Base-by-base conservation (phyloP, 257 asterid species). In the Salvia rosmarinus region DNA sequence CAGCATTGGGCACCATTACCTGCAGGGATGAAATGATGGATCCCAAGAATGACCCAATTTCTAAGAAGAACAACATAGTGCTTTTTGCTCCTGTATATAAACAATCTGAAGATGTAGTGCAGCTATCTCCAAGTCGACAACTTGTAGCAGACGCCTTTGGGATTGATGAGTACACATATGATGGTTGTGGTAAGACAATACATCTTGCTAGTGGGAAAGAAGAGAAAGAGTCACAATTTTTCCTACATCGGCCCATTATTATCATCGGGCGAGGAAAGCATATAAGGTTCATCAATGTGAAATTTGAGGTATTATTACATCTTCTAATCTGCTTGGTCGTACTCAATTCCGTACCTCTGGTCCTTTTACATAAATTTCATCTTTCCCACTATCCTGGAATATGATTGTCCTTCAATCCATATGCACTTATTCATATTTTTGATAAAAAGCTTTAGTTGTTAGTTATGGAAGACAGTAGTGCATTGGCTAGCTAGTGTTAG, bases 11-110 rank as follows among this genome's bases (percentile, higher is more conserved):
- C 75, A 82, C 90, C 68, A 75, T 95, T 71, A 95, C 98, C 4
- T 98, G 99, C 77, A 88, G 99, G 84, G 99, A 95, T 70, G 99
- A 91, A 75, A 82, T 88, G 88, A 89, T 87, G 98, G 95, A 95
- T 74, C 95, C 95, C 57, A 82, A 86, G 75, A 91, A 95, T 50
- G 99, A 95, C 77, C 98, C 98, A 61, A 86, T 95, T 73, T 80
- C 76, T 52, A 89, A 80, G 82, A 85, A 83, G 77, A 85, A 83
- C 68, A 81, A 84, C 78, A 88, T 95, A 59, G 80, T 95, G 75
- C 87, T 95, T 59, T 87, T 84, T 67, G 51, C 83, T 69, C 78
- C 92, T 57, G 60, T 82, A 60, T 81, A 88, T 79, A 79, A 80
- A 76, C 99, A 95, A 79, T 84, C 70, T 37, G 99, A 95, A 77